Evolutionary conservation across 495 filamentous ascomycete species (phyloP).

Genomic region (Lophiotrema nucula): DNA sequence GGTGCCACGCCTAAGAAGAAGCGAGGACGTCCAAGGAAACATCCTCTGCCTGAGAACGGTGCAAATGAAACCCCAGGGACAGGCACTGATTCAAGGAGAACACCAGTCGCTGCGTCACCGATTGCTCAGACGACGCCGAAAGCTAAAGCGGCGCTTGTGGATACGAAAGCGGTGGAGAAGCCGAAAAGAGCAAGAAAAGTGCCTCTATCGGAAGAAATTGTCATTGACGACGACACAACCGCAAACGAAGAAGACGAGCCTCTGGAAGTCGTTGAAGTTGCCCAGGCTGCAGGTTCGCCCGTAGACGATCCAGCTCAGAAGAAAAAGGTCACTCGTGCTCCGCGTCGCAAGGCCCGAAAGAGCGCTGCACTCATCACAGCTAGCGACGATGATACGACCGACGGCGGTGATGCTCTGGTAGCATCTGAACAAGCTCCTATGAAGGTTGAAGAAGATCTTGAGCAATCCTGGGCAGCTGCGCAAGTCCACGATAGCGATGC

Average conservation of each 20-base stretch:
- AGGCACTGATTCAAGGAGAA: too few species aligned
- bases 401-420: not conserved
- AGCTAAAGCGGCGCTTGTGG: not conserved
- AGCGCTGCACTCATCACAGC: not conserved
- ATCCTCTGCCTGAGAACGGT: not conserved
- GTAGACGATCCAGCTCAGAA: too few species aligned
- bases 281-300: too few species aligned
- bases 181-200: not conserved
- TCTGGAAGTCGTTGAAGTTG: too few species aligned
- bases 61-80: too few species aligned
- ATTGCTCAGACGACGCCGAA: not conserved
- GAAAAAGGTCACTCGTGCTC: not conserved
- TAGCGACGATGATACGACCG: not conserved
- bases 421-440: not conserved
- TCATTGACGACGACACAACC: not conserved
- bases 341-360: not conserved
- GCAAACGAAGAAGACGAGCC: not conserved
- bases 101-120: too few species aligned
- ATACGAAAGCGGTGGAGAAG: not conserved
- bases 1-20: not conserved
- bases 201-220: not conserved
- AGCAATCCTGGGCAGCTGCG: not conserved
- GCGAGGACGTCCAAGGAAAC: constrained; percentile 4
- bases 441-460: not conserved
- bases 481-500: not conserved